Base-by-base conservation (phyloP, 305 asterid species). In the Solanum aculeatissimum region DNA sequence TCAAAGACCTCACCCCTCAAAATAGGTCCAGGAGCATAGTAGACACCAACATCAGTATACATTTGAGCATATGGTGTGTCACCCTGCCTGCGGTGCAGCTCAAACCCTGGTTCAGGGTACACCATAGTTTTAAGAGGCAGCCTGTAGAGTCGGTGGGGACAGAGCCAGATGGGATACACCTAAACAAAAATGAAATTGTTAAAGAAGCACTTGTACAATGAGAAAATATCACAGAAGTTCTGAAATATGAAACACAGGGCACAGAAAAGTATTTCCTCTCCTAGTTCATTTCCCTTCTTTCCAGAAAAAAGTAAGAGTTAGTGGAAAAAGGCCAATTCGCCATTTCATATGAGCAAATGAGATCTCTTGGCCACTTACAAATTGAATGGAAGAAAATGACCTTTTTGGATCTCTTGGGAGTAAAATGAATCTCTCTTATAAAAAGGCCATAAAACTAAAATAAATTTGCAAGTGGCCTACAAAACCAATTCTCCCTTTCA, bases 141-240 rank as follows among this genome's bases (percentile, higher is more conserved):
- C 78, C 92, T 95, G 89, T 88, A 97, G 80, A 97, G 87, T 81
- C 91, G 84, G 91, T 97, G 99, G 40, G 99, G 99, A 85, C 98
- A 95, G 65, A 95, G 97, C 98, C 98, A 95, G 80, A 95, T 72
- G n/a, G 98, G 98, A 80, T 95, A 95, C 51, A 95, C 92, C 98
- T 95, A 77, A 23, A 89, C 55, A 82, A 72, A 86, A 78, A 87
- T 29, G 86, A 72, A 35, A 25, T 74, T 74, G 60, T 49, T 27
- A 77, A 69, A 49, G 63, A 27, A 42, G 45, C 60, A 27, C 45
- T 49, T 49, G 12, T 49, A 16, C 16, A 16, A 49, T 25, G 40
- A 45, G 4, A 74, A 74, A 74, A 25, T 47, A 74, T 45, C 9
- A 13, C 51, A 38, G 0, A 69, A 69, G 32, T 42, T 21, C 45